phyloP scores from a whole-genome alignment of 345 rosid species.

The Dimocarpus longan region DNA sequence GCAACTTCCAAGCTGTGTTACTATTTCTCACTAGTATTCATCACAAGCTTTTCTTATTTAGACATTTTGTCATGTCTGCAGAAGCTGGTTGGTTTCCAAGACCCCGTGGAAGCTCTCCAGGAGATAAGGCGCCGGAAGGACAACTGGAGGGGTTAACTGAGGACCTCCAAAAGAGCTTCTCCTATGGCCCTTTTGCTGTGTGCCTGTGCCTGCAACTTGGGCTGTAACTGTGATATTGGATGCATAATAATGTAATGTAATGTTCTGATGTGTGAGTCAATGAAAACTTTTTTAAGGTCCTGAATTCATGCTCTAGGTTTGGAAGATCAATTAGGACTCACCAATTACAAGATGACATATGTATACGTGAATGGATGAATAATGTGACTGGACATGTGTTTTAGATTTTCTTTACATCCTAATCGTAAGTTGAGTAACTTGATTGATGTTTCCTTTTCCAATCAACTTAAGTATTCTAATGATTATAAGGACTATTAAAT shows the following conservation, averaged over 20 bases:
- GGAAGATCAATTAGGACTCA: background rate
- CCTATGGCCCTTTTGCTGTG: background rate
- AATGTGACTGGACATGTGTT: no score
- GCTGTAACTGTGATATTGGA: background rate
- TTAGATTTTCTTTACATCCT: no score
- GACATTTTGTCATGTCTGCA: conserved; percentile 25
- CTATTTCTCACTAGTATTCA: background rate
- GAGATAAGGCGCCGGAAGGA: conserved; percentile 68
- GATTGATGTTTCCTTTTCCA: no score
- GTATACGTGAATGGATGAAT: no score
- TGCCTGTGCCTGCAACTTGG: background rate
- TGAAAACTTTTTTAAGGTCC: background rate
- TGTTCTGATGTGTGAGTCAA: background rate
- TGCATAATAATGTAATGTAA: background rate
- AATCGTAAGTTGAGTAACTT: no score
- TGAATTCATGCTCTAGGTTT: background rate
- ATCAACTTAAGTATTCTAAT: no score
- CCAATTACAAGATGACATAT: no score
- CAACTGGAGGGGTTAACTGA: conserved; percentile 66
- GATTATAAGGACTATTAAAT: no score
- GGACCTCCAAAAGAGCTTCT: background rate
- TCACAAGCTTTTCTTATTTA: background rate
- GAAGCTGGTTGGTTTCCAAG: conserved; percentile 59
- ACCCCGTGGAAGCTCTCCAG: conserved; percentile 69
- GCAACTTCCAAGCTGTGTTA: background rate